Base-by-base conservation (phyloP, 2,329 filamentous ascomycete species). In the Thelonectria rubi region DNA sequence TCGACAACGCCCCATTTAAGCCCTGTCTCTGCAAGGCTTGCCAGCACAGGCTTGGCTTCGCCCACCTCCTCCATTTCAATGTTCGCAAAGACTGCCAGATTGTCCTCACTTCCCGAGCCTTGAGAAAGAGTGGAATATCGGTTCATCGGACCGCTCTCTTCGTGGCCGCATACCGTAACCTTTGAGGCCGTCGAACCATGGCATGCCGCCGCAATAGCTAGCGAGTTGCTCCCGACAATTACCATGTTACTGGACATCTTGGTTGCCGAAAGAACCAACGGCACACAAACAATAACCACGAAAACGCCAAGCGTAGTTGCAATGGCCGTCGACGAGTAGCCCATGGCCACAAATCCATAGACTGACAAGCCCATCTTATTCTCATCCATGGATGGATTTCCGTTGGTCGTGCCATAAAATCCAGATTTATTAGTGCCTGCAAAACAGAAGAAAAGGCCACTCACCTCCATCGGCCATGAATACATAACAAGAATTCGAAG, bases 391-490 rank as follows among this genome's bases (percentile, higher is more conserved):
- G 5, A 30, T 1, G 17, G 11, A 3, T n/a, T 26, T 5, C 11
- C 40, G 21, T 45, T 45, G 7, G 12, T 14, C 18, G 51, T 32
- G n/a, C 40, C 43, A n/a, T 54, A 54, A 37, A 54, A 46, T 5
- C 40, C 51, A 2, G 18, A 24, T 5, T 42, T 3, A n/a, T 12
- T 9, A 18, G 39, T 42, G n/a, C 15, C 14, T 12, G 5, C 11
- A 18, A 42, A n/a, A 3, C 11, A 17, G 20, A 37, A 14, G 11
- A 37, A 17, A 12, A 7, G 4, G 3, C 8, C 15, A 20, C 40
- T 34, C 32, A 54, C 51, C 51, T 32, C 51, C 51, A 5, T 54
- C 40, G 1, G 51, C 51, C 40, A 54, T 32, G 42, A 54, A 54
- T 3, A 54, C 40, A n/a, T 54, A 54, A 15, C 51, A 54, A 8